Evolutionary conservation across 1,284 basidiomycete genomes (phyloP).

Genomic region (Pyrrhoderma lamaoense): DNA sequence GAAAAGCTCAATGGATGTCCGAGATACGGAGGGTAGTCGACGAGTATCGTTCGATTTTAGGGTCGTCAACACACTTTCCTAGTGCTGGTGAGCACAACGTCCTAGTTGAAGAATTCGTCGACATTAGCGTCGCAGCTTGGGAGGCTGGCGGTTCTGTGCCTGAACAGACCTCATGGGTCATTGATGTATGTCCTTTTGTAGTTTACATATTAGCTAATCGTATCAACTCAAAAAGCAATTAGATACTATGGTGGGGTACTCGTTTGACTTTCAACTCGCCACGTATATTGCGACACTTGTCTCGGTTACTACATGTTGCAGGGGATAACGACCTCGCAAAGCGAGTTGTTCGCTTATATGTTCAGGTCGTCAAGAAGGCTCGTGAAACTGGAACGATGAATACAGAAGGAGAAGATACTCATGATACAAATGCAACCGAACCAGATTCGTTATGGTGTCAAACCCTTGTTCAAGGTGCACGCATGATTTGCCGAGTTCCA

Average conservation of each 20-base stretch:
- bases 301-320: slow-evolving; percentile 57
- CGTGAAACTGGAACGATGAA: slow-evolving; percentile 42
- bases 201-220: slow-evolving; percentile 10
- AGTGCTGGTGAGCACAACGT: slow-evolving; percentile 75
- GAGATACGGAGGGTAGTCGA: slow-evolving; percentile 58
- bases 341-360: slow-evolving; percentile 73
- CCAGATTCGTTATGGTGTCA: slow-evolving; percentile 59
- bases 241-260: slow-evolving; percentile 89
- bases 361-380: slow-evolving; percentile 78
- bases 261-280: slow-evolving; percentile 88
- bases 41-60: slow-evolving; percentile 62
- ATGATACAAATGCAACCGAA: slow-evolving; percentile 18
- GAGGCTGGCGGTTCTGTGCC: slow-evolving; percentile 55
- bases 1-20: slow-evolving; percentile 51
- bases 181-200: slow-evolving; percentile 45
- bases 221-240: slow-evolving; percentile 17
- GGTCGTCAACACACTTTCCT: slow-evolving; percentile 70
- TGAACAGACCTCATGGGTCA: slow-evolving; percentile 60
- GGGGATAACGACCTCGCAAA: slow-evolving; percentile 64
- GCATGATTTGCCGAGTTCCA: slow-evolving; percentile 57
- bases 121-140: slow-evolving; percentile 79
- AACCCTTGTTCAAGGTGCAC: slow-evolving; percentile 63
- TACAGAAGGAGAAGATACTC: slow-evolving; percentile 21
- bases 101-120: slow-evolving; percentile 79
- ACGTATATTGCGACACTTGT: slow-evolving; percentile 76